Evolutionary conservation across 1,284 basidiomycete genomes (phyloP), one percentile per base, ranked within the genome.

Genomic region (Heterobasidion parviporum): DNA sequence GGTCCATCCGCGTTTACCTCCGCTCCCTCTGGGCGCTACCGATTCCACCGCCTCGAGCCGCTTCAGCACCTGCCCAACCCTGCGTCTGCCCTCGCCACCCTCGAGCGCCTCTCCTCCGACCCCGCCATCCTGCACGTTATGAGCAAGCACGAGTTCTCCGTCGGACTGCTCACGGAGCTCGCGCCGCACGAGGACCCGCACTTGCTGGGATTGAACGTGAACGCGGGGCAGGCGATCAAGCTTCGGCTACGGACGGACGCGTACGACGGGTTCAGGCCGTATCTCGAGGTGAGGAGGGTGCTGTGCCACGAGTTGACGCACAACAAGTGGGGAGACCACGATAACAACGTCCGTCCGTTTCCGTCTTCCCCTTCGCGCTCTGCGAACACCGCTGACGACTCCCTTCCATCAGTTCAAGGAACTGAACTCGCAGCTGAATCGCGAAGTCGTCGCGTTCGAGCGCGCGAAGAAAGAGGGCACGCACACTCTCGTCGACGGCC

Each of bases 271-370:
- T 87, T 89, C 64, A 71, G 85, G 55, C 64, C 74, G 8, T 92
- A 90, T 65, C 70, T 67, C 26, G 83, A 89, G 1, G 74, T 87
- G 34, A 74, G 87, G 47, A 72, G 77, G 20, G 85, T 89, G 12
- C 73, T 91, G 6, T 87, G 87, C 62, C 88, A 92, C 66, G 89
- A 91, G 64, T 70, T 91, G 35, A 72, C 85, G 32, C 89, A 91
- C 67, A 91, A 89, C 62, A 77, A 83, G 0, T 85, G 82, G 78
- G 73, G 79, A 1, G 79, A 83, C 56, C 88, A 91, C 63, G 83
- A 86, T 62, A 76, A 89, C 53, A 80, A 87, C 61, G 89, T 89
- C 60, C 64, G 85, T 73, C 14, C 20, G 43, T 52, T 51, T 18
- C 51, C 6, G 10, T 46, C 20, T 50, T 34, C 20, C 18, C 45